Conservation (phyloP, 202 grass and related monocot genomes). For the Schoenoplectus tabernaemontani region DNA sequence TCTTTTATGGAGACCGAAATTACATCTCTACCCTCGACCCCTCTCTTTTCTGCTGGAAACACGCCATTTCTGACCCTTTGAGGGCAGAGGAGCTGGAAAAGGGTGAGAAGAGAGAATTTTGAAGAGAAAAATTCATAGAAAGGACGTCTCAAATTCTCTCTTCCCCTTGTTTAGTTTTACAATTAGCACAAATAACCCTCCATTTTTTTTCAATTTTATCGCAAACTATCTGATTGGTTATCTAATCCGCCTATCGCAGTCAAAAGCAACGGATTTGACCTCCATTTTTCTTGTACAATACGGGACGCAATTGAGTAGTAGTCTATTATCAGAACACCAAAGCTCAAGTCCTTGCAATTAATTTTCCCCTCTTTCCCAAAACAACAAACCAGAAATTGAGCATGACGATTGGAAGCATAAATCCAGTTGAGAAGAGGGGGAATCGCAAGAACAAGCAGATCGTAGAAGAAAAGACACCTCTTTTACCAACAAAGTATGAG, state of each 20-base stretch:
- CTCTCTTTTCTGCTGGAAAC: slow-evolving; percentile 14
- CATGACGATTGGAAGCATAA: slow-evolving; percentile 33
- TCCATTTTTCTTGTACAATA: neutral
- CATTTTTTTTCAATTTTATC: neutral
- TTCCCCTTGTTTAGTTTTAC: neutral
- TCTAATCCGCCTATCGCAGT: slow-evolving; percentile 1
- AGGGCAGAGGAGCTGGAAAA: slow-evolving; percentile 12
- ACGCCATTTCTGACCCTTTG: slow-evolving; percentile 13
- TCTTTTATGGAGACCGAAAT: neutral
- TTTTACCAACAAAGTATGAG: slow-evolving; percentile 51
- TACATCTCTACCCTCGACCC: neutral
- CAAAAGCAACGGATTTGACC: slow-evolving; percentile 8
- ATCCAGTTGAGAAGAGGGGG: slow-evolving; percentile 24
- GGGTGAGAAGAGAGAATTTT: neutral
- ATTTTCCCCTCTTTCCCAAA: neutral
- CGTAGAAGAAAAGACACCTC: slow-evolving; percentile 46
- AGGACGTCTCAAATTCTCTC: neutral
- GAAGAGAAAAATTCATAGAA: neutral
- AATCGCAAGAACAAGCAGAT: slow-evolving; percentile 29
- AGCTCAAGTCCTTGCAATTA: neutral
- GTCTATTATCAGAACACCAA: neutral
- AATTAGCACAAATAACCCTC: neutral
- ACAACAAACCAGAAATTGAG: neutral
- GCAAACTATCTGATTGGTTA: neutral
- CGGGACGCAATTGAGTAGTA: slow-evolving; percentile 2